Evolutionary conservation across 345 rosid species (phyloP).

Genomic region (Salix koriyanagi): DNA sequence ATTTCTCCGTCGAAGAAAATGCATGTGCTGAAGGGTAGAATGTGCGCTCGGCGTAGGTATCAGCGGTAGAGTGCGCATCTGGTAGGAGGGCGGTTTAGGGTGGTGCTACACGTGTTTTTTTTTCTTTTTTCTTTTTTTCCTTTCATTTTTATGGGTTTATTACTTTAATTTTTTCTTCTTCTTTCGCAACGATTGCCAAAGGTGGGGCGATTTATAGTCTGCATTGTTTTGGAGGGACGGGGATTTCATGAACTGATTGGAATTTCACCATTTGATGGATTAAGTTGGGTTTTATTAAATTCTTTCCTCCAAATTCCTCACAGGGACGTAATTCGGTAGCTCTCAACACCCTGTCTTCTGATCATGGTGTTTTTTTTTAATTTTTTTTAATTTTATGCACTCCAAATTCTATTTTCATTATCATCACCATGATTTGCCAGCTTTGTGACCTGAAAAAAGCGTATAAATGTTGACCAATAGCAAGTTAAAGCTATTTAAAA

Average conservation of each 20-base stretch:
- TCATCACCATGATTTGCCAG: too few relatives aligned
- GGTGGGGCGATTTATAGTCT: conserved; percentile 11
- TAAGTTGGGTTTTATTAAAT: conserved; percentile 26
- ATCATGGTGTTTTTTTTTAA: too few relatives aligned
- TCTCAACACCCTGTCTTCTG: not conserved
- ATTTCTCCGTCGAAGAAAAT: not conserved
- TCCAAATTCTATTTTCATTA: too few relatives aligned
- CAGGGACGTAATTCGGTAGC: rapidly evolving
- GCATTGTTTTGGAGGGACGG: conserved; percentile 24
- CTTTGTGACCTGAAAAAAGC: too few relatives aligned
- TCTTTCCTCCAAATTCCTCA: conserved; percentile 17
- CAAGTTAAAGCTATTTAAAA: too few relatives aligned
- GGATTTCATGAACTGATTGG: conserved; percentile 36
- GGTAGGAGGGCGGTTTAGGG: conserved; percentile 7
- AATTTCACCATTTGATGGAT: conserved; percentile 32
- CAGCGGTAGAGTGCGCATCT: conserved; percentile 23
- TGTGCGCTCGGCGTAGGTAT: conserved; percentile 30
- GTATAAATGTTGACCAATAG: too few relatives aligned
- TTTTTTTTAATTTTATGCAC: not conserved
- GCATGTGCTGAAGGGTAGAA: not conserved
- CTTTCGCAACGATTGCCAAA: conserved; percentile 25
- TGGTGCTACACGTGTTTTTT: conserved; percentile 6
- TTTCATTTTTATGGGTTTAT: conserved; percentile 1
- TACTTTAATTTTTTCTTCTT: not conserved
- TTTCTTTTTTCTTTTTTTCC: too few relatives aligned